phyloP scores from a whole-genome alignment of 495 filamentous ascomycete species.

The Oidiodendron maius region DNA sequence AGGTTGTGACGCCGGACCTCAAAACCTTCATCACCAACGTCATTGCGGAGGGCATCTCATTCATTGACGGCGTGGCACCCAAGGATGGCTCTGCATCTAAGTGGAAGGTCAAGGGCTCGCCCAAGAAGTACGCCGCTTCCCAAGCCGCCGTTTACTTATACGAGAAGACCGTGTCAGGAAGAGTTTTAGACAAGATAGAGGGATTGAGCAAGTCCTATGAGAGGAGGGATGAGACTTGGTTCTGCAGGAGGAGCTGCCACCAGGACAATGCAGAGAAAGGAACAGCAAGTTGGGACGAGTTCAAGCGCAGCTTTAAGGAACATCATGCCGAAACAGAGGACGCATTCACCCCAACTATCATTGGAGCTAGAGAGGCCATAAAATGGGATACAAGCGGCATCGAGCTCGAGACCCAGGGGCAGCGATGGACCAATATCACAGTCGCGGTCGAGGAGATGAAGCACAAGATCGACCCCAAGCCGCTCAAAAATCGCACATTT shows the following conservation, averaged over 20 bases:
- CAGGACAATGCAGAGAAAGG: slow-evolving; percentile 43
- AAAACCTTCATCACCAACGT: slow-evolving; percentile 33
- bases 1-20: slow-evolving; percentile 21
- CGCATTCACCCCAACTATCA: slow-evolving; percentile 65
- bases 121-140: slow-evolving; percentile 40
- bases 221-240: slow-evolving; percentile 55
- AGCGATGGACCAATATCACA: slow-evolving; percentile 42
- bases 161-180: slow-evolving; percentile 32
- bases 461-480: slow-evolving; percentile 39
- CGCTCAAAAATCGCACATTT: slow-evolving; percentile 51
- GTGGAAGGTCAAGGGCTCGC: slow-evolving; percentile 34
- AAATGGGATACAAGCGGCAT: slow-evolving; percentile 42
- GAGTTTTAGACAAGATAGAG: slow-evolving; percentile 27
- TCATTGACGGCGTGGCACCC: slow-evolving; percentile 42
- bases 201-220: slow-evolving; percentile 20
- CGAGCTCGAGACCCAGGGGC: slow-evolving; percentile 29
- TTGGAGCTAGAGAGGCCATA: slow-evolving; percentile 45
- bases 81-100: slow-evolving; percentile 26
- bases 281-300: slow-evolving; percentile 62
- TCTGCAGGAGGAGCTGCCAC: slow-evolving; percentile 60
- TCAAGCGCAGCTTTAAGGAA: slow-evolving; percentile 49
- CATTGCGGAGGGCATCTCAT: slow-evolving; percentile 50
- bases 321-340: slow-evolving; percentile 63
- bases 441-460: slow-evolving; percentile 46
- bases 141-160: slow-evolving; percentile 39